A percentile compares a stretch with the other conserved stretches of the same genome.
Conservation (phyloP, 257 asterid species). For the Anisodus tanguticus region DNA sequence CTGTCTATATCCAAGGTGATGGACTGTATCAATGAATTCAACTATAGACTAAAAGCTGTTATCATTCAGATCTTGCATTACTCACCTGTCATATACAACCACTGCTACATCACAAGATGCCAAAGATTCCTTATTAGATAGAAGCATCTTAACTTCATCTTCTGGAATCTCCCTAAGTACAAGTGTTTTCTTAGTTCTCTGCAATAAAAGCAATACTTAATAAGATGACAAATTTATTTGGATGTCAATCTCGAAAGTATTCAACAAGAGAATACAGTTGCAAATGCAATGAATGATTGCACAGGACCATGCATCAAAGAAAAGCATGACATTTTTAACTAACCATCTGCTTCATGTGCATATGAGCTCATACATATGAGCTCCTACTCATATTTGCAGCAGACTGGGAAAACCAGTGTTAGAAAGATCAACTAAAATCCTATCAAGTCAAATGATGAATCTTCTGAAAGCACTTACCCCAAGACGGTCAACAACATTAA, state of each 20-base stretch:
- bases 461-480: conserved; percentile 58
- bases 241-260: conserved; percentile 12
- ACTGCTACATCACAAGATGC: conserved; percentile 87
- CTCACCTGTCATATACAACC: conserved; percentile 90
- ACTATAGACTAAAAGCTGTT: background rate
- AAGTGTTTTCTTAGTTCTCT: conserved; percentile 82
- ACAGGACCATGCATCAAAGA: background rate
- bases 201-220: conserved; percentile 34
- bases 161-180: conserved; percentile 90
- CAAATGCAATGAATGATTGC: conserved; percentile 4
- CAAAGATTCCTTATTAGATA: conserved; percentile 71
- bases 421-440: conserved; percentile 28
- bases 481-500: conserved; percentile 68
- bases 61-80: conserved; percentile 12
- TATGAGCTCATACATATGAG: background rate
- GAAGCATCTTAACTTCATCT: conserved; percentile 66
- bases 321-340: background rate
- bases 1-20: conserved; percentile 13
- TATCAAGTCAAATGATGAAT: conserved; percentile 27
- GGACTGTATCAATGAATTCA: background rate
- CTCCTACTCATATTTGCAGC: conserved; percentile 25
- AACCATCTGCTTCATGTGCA: conserved; percentile 7
- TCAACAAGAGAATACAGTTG: background rate
- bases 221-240: background rate
- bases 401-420: background rate